Evolutionary conservation across 768 basidiomycete species (phyloP).

Genomic region (Boletellus emodensis): DNA sequence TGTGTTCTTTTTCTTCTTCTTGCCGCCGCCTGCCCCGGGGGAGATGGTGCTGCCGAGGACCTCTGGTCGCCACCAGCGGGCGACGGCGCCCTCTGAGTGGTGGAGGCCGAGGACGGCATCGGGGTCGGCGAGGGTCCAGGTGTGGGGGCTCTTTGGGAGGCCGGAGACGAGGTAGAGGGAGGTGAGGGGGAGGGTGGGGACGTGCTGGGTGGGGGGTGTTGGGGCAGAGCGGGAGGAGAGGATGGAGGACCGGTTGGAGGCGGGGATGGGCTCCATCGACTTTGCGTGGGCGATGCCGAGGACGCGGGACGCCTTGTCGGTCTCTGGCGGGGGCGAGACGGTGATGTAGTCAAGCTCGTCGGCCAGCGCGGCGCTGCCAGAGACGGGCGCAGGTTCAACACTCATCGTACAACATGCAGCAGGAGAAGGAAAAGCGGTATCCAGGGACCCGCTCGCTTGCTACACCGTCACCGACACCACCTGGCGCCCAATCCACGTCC

Average conservation of each 20-base stretch:
- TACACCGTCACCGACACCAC: conserved; percentile 43
- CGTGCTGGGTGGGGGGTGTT: conserved; percentile 52
- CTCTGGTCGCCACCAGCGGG: conserved; percentile 88
- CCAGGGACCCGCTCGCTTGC: conserved; percentile 15
- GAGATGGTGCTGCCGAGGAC: conserved; percentile 85
- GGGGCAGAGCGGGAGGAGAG: conserved; percentile 57
- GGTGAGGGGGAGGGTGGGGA: conserved; percentile 70
- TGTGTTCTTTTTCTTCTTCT: conserved; percentile 63
- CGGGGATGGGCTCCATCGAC: conserved; percentile 85
- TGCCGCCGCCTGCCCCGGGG: conserved; percentile 76
- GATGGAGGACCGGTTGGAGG: conserved; percentile 69
- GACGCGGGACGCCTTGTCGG: conserved; percentile 73
- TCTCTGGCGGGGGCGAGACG: conserved; percentile 29
- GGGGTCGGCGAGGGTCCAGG: conserved; percentile 85
- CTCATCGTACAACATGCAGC: background rate
- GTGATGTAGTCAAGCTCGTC: conserved; percentile 77
- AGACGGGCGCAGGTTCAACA: too few species aligned
- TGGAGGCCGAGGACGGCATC: conserved; percentile 78
- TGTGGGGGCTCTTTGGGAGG: conserved; percentile 83
- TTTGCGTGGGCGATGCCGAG: conserved; percentile 70
- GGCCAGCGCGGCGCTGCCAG: conserved; percentile 37
- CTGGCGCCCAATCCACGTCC: conserved; percentile 78
- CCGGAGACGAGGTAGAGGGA: conserved; percentile 87
- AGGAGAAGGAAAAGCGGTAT: background rate
- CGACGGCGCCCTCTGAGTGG: conserved; percentile 81